Evolutionary conservation across 2,329 filamentous ascomycete genomes (phyloP), one percentile per base, ranked within the genome.

Genomic region (Pyricularia pennisetigena): DNA sequence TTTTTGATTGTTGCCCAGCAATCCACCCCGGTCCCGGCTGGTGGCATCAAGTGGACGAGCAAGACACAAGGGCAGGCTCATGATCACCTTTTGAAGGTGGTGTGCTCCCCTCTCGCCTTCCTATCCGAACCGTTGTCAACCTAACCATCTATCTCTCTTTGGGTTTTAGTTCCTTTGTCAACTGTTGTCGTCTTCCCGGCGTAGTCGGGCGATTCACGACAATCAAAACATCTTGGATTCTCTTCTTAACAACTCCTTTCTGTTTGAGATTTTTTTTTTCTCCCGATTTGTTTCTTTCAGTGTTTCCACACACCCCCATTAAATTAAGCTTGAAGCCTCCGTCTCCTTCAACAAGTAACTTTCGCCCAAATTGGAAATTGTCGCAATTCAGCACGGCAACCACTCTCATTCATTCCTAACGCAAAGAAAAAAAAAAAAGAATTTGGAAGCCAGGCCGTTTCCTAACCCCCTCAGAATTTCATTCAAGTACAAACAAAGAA

Each of bases 181-280:
- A 49, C 41, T n/a, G 20, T n/a, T 49, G 41, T 20, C 41, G 41
- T 49, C 20, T 12, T 49, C 20, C 41, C 20, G 41, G 41, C 41
- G 7, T n/a, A 20, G 20, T 49, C 41, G 41, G 41, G 41, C n/a
- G 41, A 49, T 49, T 35, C 32, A 57, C 57, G 10, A 26, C n/a
- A 61, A 23, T 35, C 26, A 12, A 26, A 4, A 24, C 3, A 26
- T 23, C 10, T 61, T 26, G 26, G 64, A 16, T 66, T 66, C 64
- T 26, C 64, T 66, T 66, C 64, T 66, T n/a, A 4, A 66, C 64
- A 66, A 23, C 64, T 66, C 64, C 64, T 66, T 66, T 49, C 32
- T 26, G 23, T 24, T n/a, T 12, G 23, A 35, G 64, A 66, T 7
- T 66, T 49, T 49, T 49, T 49, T 49, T 24, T 35, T 30, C 29